Percentiles rank a stretch among this genome's conserved stretches.
Evolutionary conservation across 768 basidiomycete genomes (phyloP).

Genomic region (Agrocybe praecox): DNA sequence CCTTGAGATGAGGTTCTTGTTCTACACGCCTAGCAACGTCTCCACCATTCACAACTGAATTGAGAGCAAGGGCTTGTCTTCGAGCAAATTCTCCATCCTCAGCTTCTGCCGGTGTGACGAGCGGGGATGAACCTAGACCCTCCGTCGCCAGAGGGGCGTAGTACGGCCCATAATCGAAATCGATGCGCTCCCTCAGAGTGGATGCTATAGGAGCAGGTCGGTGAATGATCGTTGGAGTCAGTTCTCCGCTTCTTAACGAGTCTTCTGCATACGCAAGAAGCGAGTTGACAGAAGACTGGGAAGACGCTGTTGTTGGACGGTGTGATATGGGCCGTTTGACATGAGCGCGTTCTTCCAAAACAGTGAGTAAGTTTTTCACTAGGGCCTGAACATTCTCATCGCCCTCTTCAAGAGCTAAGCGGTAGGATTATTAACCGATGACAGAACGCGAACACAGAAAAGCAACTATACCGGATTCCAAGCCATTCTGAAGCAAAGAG

Average conservation of each 20-base stretch:
- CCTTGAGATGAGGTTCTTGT: neutral
- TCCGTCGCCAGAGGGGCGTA: neutral
- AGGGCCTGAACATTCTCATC: slow-evolving; percentile 13
- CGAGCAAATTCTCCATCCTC: neutral
- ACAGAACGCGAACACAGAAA: too few relatives aligned
- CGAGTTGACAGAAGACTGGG: slow-evolving; percentile 2
- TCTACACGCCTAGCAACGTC: neutral
- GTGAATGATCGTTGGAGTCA: slow-evolving; percentile 2
- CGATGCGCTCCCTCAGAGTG: slow-evolving; percentile 3
- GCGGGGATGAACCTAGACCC: neutral
- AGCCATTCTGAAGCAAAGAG: neutral
- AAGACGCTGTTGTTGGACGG: neutral
- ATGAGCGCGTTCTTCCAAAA: neutral
- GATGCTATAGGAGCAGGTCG: slow-evolving; percentile 2
- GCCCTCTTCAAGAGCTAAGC: neutral
- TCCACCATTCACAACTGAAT: neutral
- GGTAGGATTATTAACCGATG: too few relatives aligned
- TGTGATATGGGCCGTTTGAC: neutral
- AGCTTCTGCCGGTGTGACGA: neutral
- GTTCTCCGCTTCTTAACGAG: neutral
- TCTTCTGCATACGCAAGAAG: neutral
- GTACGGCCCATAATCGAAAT: slow-evolving; percentile 1
- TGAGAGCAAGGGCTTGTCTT: neutral
- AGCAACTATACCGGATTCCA: neutral
- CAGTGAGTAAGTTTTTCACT: slow-evolving; percentile 2